Evolutionary conservation across 78 protist species (phyloP), one percentile per base, ranked within the genome.

Genomic region (Anaeramoeba flamelloides): DNA sequence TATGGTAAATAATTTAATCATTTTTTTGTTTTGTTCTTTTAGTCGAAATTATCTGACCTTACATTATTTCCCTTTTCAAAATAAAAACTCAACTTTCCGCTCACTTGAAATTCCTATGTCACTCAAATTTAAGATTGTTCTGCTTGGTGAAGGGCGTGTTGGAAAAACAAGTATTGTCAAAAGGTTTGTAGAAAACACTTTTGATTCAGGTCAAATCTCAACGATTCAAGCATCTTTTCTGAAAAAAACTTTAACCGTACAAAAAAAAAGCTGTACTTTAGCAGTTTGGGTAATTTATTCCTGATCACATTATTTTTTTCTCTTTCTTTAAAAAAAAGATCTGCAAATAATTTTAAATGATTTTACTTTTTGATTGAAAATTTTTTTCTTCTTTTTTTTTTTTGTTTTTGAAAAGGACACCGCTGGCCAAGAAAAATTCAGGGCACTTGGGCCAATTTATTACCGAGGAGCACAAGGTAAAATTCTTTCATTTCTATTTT

Each of bases 61-160:
- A n/a, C n/a, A n/a, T n/a, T n/a, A n/a, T n/a, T n/a, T n/a, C n/a
- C n/a, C n/a, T n/a, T n/a, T n/a, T n/a, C n/a, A n/a, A n/a, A n/a
- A n/a, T n/a, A n/a, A n/a, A n/a, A n/a, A n/a, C n/a, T n/a, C n/a
- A n/a, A n/a, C n/a, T n/a, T n/a, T n/a, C n/a, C n/a, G n/a, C n/a
- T n/a, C n/a, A n/a, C n/a, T n/a, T n/a, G n/a, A n/a, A n/a, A n/a
- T n/a, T n/a, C n/a, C n/a, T n/a, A n/a, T n/a, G n/a, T n/a, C n/a
- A n/a, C n/a, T n/a, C n/a, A n/a, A n/a, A n/a, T 90, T 86, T 79
- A 92, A 92, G 81, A 79, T 92, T 64, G 96, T 92, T 2, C 85
- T 92, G 12, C 88, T 92, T 26, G 96, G 96, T 39, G 96, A 92
- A 79, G 90, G 95, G n/a, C 91, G 94, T 37, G 97, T 93, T 76